These are phyloP conservation scores for Phylloporus scabripes DNA, from an alignment of 768 basidiomycete species.

Conservation along the genomic window DNA sequence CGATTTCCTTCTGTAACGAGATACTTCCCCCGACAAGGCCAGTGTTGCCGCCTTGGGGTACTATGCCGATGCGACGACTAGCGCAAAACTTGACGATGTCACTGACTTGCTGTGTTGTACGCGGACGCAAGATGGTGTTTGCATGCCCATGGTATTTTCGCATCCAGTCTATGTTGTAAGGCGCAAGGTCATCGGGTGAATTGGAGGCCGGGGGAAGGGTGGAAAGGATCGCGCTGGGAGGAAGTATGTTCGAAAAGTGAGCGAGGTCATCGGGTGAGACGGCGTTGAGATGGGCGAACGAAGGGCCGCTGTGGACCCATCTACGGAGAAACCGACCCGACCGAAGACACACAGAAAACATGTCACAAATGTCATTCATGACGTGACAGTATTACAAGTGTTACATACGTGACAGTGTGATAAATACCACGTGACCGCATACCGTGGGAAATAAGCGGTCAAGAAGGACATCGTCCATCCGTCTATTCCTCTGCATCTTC, in stretches of 20 bases:
- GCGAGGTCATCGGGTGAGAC: conserved; percentile 56
- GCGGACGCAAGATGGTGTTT: conserved; percentile 84
- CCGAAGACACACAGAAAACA: conserved; percentile 9
- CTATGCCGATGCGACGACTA: conserved; percentile 75
- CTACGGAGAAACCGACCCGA: conserved; percentile 1
- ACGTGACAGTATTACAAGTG: neutral
- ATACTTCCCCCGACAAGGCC: conserved; percentile 95
- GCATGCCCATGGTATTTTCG: conserved; percentile 86
- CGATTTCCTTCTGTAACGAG: conserved; percentile 80
- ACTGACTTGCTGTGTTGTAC: conserved; percentile 82
- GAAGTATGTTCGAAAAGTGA: conserved; percentile 63
- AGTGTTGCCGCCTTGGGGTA: conserved; percentile 98
- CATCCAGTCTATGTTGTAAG: conserved; percentile 94
- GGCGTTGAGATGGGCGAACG: conserved; percentile 36
- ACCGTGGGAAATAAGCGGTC: conserved; percentile 11
- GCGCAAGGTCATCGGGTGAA: conserved; percentile 59
- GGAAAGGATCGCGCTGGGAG: conserved; percentile 59
- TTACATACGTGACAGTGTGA: neutral
- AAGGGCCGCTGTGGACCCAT: conserved; percentile 15
- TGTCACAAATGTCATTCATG: neutral
- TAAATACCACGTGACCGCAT: conserved; percentile 6
- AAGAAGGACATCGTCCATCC: neutral
- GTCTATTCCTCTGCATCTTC: conserved; percentile 1
- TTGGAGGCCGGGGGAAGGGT: conserved; percentile 49
- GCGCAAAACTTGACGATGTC: conserved; percentile 85